phyloP scores from a whole-genome alignment of 257 asterid genomes.

The Solanum lycopersicoides region DNA sequence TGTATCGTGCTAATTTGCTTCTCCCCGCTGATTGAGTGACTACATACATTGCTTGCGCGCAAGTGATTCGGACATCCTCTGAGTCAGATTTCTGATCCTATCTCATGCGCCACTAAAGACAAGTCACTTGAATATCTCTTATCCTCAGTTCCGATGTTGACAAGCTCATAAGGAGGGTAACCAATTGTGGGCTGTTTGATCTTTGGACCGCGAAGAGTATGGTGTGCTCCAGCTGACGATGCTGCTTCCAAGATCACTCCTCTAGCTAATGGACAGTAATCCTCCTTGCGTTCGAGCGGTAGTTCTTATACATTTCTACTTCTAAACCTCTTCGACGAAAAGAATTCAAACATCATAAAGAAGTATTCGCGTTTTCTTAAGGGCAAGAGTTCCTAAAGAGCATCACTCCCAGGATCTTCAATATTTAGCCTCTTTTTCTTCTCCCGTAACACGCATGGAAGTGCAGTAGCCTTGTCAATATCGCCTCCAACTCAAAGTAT shows the following conservation, averaged over 20 bases:
- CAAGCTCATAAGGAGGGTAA: not conserved
- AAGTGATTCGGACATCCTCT: not conserved
- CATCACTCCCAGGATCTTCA: not conserved
- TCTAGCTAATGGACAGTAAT: not conserved
- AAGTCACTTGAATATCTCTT: not conserved
- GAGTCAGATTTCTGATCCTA: not conserved
- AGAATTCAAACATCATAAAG: not conserved
- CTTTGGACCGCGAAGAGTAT: not conserved
- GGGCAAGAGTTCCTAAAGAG: not conserved
- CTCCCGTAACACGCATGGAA: not conserved
- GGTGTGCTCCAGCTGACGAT: rapidly evolving
- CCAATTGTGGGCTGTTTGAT: not conserved
- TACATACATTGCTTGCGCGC: not conserved
- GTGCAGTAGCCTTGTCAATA: not conserved
- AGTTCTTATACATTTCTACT: not conserved
- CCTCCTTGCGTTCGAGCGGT: not conserved
- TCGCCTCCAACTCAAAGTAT: not conserved
- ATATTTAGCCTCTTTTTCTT: not conserved
- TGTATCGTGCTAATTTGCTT: not conserved
- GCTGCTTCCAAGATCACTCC: not conserved
- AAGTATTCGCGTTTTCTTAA: not conserved
- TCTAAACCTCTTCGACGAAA: not conserved
- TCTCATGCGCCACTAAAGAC: not conserved
- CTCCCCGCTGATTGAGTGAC: not conserved
- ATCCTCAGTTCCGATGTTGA: not conserved